A percentile compares a stretch with the other conserved stretches of the same genome.
Evolutionary conservation across 805 yeast species (phyloP).

Genomic region (Candida wancherniae): DNA sequence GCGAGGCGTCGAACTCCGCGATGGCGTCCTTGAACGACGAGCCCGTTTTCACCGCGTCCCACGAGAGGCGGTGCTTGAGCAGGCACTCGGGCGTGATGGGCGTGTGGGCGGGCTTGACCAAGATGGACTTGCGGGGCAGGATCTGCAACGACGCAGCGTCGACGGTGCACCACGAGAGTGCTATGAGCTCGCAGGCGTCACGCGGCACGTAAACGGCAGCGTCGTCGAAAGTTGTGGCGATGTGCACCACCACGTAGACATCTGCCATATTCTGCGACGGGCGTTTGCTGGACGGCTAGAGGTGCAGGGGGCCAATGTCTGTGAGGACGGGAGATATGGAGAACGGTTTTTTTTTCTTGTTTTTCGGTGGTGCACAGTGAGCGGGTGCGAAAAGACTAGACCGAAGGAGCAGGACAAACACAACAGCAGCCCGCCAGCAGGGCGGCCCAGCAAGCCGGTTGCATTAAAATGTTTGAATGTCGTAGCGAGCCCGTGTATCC

Average conservation of each 20-base stretch:
- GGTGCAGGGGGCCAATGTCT: too few relatives aligned
- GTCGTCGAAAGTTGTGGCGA: conserved; percentile 66
- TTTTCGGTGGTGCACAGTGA: too few relatives aligned
- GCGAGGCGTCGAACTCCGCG: conserved; percentile 44
- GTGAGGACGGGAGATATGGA: too few relatives aligned
- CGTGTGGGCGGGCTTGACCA: conserved; percentile 59
- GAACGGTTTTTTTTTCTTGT: too few relatives aligned
- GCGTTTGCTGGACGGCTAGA: too few relatives aligned
- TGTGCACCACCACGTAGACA: conserved; percentile 54
- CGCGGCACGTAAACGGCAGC: conserved; percentile 51
- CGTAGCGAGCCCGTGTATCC: too few relatives aligned
- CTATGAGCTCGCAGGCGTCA: conserved; percentile 66
- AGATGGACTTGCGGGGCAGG: conserved; percentile 38
- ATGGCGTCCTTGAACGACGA: conserved; percentile 63
- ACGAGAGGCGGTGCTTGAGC: conserved; percentile 46
- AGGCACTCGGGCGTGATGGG: conserved; percentile 61
- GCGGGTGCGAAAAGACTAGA: too few relatives aligned
- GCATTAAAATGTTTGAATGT: too few relatives aligned
- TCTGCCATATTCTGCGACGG: conserved; percentile 44
- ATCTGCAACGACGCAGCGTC: conserved; percentile 48
- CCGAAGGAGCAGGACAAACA: too few relatives aligned
- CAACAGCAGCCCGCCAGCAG: too few relatives aligned
- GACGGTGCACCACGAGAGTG: conserved; percentile 62
- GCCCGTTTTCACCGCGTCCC: conserved; percentile 58
- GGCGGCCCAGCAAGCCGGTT: too few relatives aligned